These are phyloP conservation scores for Lasiodiplodia sp. DNA, from an alignment of 2,329 filamentous ascomycete genomes.

Conservation along the genomic window DNA sequence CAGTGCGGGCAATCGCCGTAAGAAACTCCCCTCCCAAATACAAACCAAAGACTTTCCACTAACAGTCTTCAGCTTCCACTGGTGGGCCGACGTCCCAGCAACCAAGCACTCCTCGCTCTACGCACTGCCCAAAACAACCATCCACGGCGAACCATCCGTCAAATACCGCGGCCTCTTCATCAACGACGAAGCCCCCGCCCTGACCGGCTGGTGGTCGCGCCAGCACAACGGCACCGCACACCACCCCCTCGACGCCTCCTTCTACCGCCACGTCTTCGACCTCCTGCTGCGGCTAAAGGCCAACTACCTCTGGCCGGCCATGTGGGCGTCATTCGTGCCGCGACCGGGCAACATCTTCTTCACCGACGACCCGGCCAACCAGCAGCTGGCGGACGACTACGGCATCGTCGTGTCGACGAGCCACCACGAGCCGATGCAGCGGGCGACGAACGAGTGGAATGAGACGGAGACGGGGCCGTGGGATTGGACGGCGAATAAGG, in stretches of 20 bases:
- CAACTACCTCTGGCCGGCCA: slow-evolving; percentile 37
- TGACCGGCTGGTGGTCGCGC: slow-evolving; percentile 32
- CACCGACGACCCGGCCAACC: slow-evolving; percentile 35
- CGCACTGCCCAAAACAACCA: slow-evolving; percentile 23
- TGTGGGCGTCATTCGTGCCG: slow-evolving; percentile 35
- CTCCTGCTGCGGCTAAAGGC: slow-evolving; percentile 33
- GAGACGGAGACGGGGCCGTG: slow-evolving; percentile 27
- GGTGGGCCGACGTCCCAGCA: slow-evolving; percentile 34
- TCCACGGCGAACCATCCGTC: slow-evolving; percentile 32
- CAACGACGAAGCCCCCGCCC: slow-evolving; percentile 33
- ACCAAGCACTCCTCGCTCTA: slow-evolving; percentile 28
- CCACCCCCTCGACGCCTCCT: slow-evolving; percentile 29
- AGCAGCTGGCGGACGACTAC: slow-evolving; percentile 34
- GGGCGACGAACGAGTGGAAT: slow-evolving; percentile 35
- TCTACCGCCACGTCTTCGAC: slow-evolving; percentile 32
- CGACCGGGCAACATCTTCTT: slow-evolving; percentile 35
- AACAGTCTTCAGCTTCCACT: slow-evolving; percentile 28
- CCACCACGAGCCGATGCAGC: slow-evolving; percentile 36
- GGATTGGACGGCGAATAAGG: slow-evolving; percentile 34
- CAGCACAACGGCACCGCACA: slow-evolving; percentile 27
- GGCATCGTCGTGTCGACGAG: slow-evolving; percentile 36
- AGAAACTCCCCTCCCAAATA: too few species aligned
- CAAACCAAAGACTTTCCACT: too few species aligned
- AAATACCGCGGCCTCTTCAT: slow-evolving; percentile 34
- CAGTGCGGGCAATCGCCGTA: slow-evolving; percentile 36